phyloP scores from a whole-genome alignment of 352 stramenopile species.

The Phytophthora foliorum region DNA sequence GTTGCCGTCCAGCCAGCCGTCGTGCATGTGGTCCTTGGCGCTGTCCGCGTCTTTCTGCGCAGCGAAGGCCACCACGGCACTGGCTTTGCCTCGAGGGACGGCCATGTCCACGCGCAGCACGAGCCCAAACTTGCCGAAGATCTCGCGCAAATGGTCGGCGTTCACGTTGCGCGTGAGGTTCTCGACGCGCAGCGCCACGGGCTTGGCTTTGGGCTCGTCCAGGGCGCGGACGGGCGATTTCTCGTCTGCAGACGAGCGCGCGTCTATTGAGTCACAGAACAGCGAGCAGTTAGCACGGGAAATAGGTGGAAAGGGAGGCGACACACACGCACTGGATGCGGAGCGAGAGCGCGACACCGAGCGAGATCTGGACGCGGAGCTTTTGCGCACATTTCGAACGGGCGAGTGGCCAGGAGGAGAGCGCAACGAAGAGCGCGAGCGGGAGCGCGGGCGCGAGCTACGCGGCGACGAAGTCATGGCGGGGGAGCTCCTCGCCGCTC shows the following conservation, averaged over 20 bases:
- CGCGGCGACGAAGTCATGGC: conserved; percentile 36
- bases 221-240: conserved; percentile 6
- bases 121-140: conserved; percentile 89
- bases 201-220: conserved; percentile 29
- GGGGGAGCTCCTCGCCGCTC: neutral
- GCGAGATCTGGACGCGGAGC: conserved; percentile 15
- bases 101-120: conserved; percentile 69
- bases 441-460: conserved; percentile 26
- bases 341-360: conserved; percentile 26
- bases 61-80: conserved; percentile 70
- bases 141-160: conserved; percentile 82
- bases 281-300: neutral
- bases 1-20: conserved; percentile 87
- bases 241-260: conserved; percentile 8
- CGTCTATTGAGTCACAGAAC: neutral
- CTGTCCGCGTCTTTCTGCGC: conserved; percentile 59
- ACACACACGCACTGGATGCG: conserved; percentile 18
- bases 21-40: conserved; percentile 82
- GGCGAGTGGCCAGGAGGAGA: neutral
- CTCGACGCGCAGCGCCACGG: conserved; percentile 68
- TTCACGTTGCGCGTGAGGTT: conserved; percentile 91
- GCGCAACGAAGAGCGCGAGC: conserved; percentile 12
- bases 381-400: conserved; percentile 3
- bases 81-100: conserved; percentile 43
- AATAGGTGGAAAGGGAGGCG: neutral